Percentiles rank a stretch among this genome's conserved stretches.
Conservation (phyloP, 139 green algal species). For the Chlamydomonas asymmetrica region DNA sequence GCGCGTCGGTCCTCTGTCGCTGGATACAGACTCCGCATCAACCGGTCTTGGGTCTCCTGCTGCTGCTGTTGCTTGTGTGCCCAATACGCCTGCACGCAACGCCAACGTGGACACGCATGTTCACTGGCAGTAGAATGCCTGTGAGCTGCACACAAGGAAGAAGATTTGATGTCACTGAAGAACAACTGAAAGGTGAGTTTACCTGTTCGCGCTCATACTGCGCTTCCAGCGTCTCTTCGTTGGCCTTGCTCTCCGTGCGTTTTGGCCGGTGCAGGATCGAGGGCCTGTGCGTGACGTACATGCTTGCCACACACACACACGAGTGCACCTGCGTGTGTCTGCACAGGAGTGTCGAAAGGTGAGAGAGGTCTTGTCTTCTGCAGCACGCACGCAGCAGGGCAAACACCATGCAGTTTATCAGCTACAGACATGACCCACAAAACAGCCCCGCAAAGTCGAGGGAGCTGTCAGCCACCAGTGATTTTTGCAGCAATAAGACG, state of each 20-base stretch:
- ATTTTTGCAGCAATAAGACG: too few relatives aligned
- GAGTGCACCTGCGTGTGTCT: neutral
- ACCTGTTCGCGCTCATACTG: constrained; percentile 25
- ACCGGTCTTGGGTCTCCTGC: constrained; percentile 10
- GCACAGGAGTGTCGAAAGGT: too few relatives aligned
- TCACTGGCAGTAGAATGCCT: neutral
- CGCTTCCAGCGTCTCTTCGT: neutral
- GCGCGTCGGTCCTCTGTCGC: constrained; percentile 12
- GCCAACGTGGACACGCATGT: neutral
- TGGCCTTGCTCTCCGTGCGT: neutral
- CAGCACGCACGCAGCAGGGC: neutral
- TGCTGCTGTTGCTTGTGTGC: constrained; percentile 8
- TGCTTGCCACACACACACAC: neutral
- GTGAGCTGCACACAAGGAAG: neutral
- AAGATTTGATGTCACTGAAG: neutral
- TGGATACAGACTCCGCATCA: neutral
- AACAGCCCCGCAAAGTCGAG: neutral
- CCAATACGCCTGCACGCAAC: neutral
- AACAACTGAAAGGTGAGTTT: neutral
- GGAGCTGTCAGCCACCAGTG: neutral
- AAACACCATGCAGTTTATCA: neutral
- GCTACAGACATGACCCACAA: too few relatives aligned
- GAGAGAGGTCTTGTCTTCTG: too few relatives aligned
- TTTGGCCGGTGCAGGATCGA: constrained; percentile 2
- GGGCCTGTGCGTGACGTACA: neutral